Base-by-base conservation (phyloP, 345 rosid species). In the Eucalyptus leucophloia region DNA sequence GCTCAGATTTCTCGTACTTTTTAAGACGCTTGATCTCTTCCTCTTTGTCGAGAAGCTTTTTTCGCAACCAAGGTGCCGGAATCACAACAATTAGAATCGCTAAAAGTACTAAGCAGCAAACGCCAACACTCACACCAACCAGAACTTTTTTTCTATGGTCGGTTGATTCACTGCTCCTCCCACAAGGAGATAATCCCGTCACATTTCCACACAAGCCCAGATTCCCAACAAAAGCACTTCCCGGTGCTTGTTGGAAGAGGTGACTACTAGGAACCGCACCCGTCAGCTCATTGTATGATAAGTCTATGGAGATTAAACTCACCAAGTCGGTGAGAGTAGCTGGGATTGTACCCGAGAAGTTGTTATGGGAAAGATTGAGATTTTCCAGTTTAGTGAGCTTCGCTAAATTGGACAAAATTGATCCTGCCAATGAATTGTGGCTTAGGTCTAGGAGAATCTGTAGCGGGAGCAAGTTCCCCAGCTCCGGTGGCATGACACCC, bases 311-410 rank as follows among this genome's bases (percentile, higher is more conserved):
- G 28, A 4, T 32, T 45, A 96, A 91, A 90, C 96, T 95, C 32
- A 42, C 18, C 94, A 96, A 87, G 80, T 40, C 44, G 4, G 96
- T 93, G 6, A 96, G 65, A 28, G 92, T 23, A 15, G 87, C 12
- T 10, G 96, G 97, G 49, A 96, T 95, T 32, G 51, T 88, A 45
- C 95, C 95, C 1, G 95, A 93, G 18, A 96, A 93, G 32, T 87
- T 80, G 89, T 96, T 96, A 85, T 88, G 93, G 3, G 97, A 96
- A 87, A 96, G 88, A 85, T 95, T 94, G 80, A 95, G 94, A 89
- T 40, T 94, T 92, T 94, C 95, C 89, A 94, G 77, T 5, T 50
- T 44, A 34, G 47, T 49, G 60, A 96, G 95, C 90, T 88, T 92
- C 32, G 88, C 92, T 18, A 96, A 88, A 40, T 88, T 92, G 62